Evolutionary conservation across 768 basidiomycete species (phyloP), one percentile per base, ranked within the genome.

Genomic region (Pulveroboletus frians): DNA sequence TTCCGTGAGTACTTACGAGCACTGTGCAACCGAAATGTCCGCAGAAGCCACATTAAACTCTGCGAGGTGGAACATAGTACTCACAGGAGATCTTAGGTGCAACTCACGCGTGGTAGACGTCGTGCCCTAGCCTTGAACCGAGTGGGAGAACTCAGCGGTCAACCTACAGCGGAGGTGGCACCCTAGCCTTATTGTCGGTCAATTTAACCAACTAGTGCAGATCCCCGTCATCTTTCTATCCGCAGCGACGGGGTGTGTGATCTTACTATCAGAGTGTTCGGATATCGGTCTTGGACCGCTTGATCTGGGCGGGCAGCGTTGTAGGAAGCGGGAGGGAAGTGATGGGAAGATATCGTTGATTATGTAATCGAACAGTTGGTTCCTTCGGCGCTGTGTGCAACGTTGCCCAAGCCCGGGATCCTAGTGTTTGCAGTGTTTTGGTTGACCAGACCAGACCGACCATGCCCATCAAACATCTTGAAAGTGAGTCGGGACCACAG

Each of bases 401-500:
- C 60, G 62, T 58, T 50, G 64, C 50, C 56, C 58, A 50, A 55
- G 51, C 21, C 26, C 35, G 23, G 23, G 5, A 26, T 21, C 18
- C 38, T 50, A 48, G 51, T 26, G 34, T 43, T 39, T 31, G 21
- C 27, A 39, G 18, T 20, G 36, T 6, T 39, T 26, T 26, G 49
- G 46, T 44, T 36, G 44, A 55, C 50, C 45, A 34, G 50, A 54
- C 51, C 35, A 26, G 49, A 49, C 32, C 15, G 43, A 55, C 68
- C 58, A 90, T 91, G 88, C 79, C 88, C 66, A 83, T 90, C 68
- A 90, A 89, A 64, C 80, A 89, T 65, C 73, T 91, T 43, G 88
- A 91, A 74, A 81, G 88, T 90, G 61, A 71, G 84, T 53, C 11
- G 5, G 14, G 45, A 20, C 20, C 4, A 1, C 9, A 4, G 4